These are phyloP conservation scores for Diaporthe sp. DNA, from an alignment of 2,329 filamentous ascomycete genomes.

Conservation along the genomic window DNA sequence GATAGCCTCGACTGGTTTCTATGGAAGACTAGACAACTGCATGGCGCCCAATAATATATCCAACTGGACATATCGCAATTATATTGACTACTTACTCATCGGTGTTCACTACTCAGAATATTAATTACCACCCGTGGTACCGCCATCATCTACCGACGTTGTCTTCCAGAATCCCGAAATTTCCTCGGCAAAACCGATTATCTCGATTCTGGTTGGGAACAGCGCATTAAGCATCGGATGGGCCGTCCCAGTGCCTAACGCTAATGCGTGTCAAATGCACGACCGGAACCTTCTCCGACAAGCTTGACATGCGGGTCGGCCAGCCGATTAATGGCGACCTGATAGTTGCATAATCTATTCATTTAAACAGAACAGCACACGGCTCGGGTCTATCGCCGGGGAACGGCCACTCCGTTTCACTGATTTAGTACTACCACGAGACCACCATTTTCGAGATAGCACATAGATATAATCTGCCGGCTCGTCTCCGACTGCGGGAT, in stretches of 20 bases:
- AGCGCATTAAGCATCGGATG: neutral
- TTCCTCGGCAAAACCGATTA: neutral
- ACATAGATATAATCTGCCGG: slow-evolving; percentile 14
- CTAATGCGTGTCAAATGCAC: slow-evolving; percentile 13
- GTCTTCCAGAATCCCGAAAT: neutral
- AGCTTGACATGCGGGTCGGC: neutral
- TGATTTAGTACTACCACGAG: neutral
- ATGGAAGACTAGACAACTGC: neutral
- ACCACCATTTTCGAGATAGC: neutral
- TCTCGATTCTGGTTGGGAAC: neutral
- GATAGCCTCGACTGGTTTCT: neutral
- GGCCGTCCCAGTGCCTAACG: neutral
- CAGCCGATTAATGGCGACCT: neutral
- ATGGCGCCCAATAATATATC: neutral
- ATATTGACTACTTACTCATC: neutral
- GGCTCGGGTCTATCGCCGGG: slow-evolving; percentile 6
- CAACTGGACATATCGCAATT: neutral
- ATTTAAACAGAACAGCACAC: neutral
- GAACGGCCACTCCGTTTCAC: neutral
- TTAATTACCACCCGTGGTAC: neutral
- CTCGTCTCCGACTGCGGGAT: slow-evolving; percentile 22
- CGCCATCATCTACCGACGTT: neutral
- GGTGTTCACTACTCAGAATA: neutral
- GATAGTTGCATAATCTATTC: slow-evolving; percentile 9
- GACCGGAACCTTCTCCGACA: slow-evolving; percentile 3